Conservation (phyloP, 192 early-diverging fungal species). For the Podila verticillata region DNA sequence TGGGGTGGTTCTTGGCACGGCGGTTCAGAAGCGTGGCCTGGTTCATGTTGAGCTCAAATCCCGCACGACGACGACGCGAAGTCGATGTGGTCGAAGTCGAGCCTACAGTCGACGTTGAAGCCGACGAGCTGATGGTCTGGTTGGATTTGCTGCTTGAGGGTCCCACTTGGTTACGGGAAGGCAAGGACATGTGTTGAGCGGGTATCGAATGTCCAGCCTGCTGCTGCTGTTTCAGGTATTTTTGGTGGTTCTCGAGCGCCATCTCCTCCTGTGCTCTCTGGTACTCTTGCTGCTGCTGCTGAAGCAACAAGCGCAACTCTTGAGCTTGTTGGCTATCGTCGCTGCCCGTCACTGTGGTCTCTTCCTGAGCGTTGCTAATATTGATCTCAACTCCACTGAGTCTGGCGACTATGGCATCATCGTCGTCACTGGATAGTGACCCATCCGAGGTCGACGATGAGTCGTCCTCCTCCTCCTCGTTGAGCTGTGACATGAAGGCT, state of each 20-base stretch:
- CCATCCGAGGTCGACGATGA: background rate
- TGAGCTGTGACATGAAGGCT: slow-evolving; percentile 53
- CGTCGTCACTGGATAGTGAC: slow-evolving; percentile 9
- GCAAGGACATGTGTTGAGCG: slow-evolving; percentile 34
- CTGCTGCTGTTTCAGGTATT: slow-evolving; percentile 38
- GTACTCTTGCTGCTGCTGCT: slow-evolving; percentile 49
- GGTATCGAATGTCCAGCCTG: slow-evolving; percentile 47
- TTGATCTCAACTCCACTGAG: slow-evolving; percentile 21
- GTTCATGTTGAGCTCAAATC: slow-evolving; percentile 47
- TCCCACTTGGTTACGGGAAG: slow-evolving; percentile 43
- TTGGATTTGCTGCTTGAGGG: slow-evolving; percentile 11
- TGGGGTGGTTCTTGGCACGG: slow-evolving; percentile 28
- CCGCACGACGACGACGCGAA: slow-evolving; percentile 24
- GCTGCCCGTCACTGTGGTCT: slow-evolving; percentile 9
- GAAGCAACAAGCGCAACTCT: slow-evolving; percentile 26
- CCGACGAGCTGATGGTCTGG: slow-evolving; percentile 20
- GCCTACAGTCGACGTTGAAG: slow-evolving; percentile 14
- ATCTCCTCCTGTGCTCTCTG: slow-evolving; percentile 44
- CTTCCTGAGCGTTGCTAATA: slow-evolving; percentile 8
- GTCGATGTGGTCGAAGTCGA: slow-evolving; percentile 19
- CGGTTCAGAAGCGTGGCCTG: slow-evolving; percentile 45
- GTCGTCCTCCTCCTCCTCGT: slow-evolving; percentile 40
- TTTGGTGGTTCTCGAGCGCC: slow-evolving; percentile 40
- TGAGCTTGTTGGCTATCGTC: slow-evolving; percentile 18
- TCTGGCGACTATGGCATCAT: slow-evolving; percentile 22